These are phyloP conservation scores for Globisporangium canariense DNA, from an alignment of 352 stramenopile species.

Conservation along the genomic window DNA sequence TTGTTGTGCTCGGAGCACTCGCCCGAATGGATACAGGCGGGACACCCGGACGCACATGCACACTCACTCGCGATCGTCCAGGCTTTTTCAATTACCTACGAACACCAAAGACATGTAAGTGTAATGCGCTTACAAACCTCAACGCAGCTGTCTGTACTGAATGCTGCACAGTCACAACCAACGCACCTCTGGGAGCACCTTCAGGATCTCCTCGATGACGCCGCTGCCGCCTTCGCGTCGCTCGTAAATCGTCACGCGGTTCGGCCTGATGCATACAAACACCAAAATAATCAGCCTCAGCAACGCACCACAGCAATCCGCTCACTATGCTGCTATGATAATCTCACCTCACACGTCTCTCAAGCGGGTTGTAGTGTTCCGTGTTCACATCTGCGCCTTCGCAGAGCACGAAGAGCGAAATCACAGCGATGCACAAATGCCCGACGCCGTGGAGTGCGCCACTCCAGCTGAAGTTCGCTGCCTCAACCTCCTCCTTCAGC, in stretches of 20 bases:
- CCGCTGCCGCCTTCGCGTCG: conserved; percentile 85
- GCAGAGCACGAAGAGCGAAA: conserved; percentile 93
- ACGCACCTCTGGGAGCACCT: conserved; percentile 50
- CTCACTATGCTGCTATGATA: neutral
- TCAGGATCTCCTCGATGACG: conserved; percentile 73
- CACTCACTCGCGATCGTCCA: conserved; percentile 78
- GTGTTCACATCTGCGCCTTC: conserved; percentile 79
- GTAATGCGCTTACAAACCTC: neutral
- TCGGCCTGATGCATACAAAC: conserved; percentile 37
- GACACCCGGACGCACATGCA: conserved; percentile 74
- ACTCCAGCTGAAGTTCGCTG: conserved; percentile 29
- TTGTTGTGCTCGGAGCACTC: conserved; percentile 89
- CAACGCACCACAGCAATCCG: conserved; percentile 26
- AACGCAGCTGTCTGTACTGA: neutral
- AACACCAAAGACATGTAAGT: neutral
- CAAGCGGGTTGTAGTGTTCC: conserved; percentile 78
- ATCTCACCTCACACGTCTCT: conserved; percentile 34
- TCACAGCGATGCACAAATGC: conserved; percentile 90
- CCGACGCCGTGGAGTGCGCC: conserved; percentile 78
- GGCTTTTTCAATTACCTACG: conserved; percentile 48
- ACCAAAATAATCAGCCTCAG: neutral
- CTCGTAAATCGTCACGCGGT: conserved; percentile 88
- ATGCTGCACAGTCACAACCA: neutral
- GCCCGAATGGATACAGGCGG: conserved; percentile 83
- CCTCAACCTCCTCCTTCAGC: conserved; percentile 43